Base-by-base conservation (phyloP, 2,329 filamentous ascomycete species). In the Pseudohalonectria lignicola region DNA sequence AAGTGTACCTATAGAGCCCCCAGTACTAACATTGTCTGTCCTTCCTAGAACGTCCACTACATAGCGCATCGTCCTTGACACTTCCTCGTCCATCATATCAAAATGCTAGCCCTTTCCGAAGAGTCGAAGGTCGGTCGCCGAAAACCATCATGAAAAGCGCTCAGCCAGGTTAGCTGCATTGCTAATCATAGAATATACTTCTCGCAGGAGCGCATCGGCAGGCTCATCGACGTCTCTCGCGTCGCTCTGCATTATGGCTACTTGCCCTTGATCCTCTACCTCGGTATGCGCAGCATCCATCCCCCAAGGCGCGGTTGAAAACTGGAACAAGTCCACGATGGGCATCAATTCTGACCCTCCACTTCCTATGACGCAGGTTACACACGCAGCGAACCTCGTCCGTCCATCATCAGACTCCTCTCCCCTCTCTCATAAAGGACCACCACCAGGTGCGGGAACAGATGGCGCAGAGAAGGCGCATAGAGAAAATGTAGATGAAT, bases 161-260 rank as follows among this genome's bases (percentile, higher is more conserved):
- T 5, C 12, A 15, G 23, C 21, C 10, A 18, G 10, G 32, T n/a
- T 18, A 19, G 13, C 23, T 34, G n/a, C n/a, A 11, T 33, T 18
- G 36, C 15, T n/a, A 10, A 4, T 17, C 9, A 26, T 32, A 8
- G 8, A 10, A 16, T 15, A 13, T 8, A 9, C 30, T 13, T 13
- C 11, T 5, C 17, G 39, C 53, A 95, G 90, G 92, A 98, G 81
- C 87, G 92, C 72, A 94, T 98, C 65, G 81, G 85, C 56, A 90
- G 88, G 72, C 75, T 96, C 67, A 92, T 98, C 61, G 92, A 96
- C 64, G 69, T 95, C 60, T 92, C 87, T 45, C 79, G 88, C 55
- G 81, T 95, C 53, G 87, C 85, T 43, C 83, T 98, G 56, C 92
- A 98, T 69, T 98, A 96, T 71, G 92, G 92, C 61, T 98, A 96